Conservation (phyloP, 495 filamentous ascomycete species). For the Podospora appendiculata region DNA sequence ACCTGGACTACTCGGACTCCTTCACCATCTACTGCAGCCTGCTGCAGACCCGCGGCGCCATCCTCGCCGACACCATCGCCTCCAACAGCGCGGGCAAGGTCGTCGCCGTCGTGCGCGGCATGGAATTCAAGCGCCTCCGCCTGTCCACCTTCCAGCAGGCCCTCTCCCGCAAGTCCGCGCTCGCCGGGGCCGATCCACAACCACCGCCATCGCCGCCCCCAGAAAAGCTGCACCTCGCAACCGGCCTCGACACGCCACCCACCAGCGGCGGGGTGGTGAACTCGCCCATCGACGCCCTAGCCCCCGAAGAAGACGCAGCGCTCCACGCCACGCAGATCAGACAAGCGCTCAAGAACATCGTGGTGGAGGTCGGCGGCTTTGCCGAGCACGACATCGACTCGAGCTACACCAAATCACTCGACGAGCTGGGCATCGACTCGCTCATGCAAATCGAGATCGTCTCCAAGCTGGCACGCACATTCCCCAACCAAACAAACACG, state of each 20-base stretch:
- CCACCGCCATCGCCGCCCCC: not conserved
- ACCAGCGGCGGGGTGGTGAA: not conserved
- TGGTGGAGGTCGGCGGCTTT: not conserved
- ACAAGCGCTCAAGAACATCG: not conserved
- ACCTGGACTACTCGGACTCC: not conserved
- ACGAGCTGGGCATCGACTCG: not conserved
- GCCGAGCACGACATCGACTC: not conserved
- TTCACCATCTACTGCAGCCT: not conserved
- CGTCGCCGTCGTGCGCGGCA: not conserved
- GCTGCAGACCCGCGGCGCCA: not conserved
- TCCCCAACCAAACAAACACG: not conserved
- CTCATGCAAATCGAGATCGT: not conserved
- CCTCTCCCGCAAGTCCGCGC: not conserved
- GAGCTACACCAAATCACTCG: not conserved
- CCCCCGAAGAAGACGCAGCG: not conserved
- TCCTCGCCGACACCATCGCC: not conserved
- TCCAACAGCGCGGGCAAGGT: not conserved
- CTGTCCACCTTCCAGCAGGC: not conserved
- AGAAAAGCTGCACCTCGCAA: not conserved
- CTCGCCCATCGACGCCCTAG: not conserved
- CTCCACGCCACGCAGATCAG: not conserved
- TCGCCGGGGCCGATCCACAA: not conserved
- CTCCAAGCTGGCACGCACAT: not conserved
- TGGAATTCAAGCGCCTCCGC: not conserved
- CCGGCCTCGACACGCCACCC: not conserved